Evolutionary conservation across 164 flowering plant genomes (phyloP), one percentile per base, ranked within the genome.

Genomic region (Pachysandra terminalis): DNA sequence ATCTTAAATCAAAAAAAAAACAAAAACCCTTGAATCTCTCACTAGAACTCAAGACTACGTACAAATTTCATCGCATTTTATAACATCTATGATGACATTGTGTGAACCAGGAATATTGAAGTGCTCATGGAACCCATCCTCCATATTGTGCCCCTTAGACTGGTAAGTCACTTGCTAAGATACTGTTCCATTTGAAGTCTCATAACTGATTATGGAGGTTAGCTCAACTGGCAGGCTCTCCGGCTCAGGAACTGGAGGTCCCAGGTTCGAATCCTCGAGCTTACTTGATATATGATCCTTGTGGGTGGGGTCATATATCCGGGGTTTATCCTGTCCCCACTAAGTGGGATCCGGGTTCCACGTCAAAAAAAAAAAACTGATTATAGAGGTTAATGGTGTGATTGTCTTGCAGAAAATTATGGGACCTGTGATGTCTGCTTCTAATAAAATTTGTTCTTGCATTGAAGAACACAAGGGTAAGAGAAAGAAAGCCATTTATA

Each of bases 91-190:
- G 13, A 45, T 45, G 17, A 12, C 51, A 45, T 12, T 45, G 51
- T 45, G 17, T 45, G 51, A 2, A 45, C 8, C 67, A 84, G 85
- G 76, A 83, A 83, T 68, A 77, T 80, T 45, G 85, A 79, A 74
- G 81, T 83, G 79, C 64, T 83, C 74, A 61, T 82, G 79, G 84
- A 83, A 61, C 85, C 87, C 37, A 65, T 82, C 15, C 73, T 84
- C 65, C 81, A 82, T 40, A 59, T 82, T 13, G 81, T 77, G 26
- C 90, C 86, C 13, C 51, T 81, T 0, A 73, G 82, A 72, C 37
- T 82, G 81, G 90, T 86, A 68, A 53, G 71, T 6, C 28, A 59
- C 19, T 0, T 22, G 25, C 32, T 60, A 32, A 22, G 8, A 57
- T n/a, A 25, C 26, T 28, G 51, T 52, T 19, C 40, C 64, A 13